phyloP scores from a whole-genome alignment of 164 flowering plant genomes.

The Vitis labrusca region DNA sequence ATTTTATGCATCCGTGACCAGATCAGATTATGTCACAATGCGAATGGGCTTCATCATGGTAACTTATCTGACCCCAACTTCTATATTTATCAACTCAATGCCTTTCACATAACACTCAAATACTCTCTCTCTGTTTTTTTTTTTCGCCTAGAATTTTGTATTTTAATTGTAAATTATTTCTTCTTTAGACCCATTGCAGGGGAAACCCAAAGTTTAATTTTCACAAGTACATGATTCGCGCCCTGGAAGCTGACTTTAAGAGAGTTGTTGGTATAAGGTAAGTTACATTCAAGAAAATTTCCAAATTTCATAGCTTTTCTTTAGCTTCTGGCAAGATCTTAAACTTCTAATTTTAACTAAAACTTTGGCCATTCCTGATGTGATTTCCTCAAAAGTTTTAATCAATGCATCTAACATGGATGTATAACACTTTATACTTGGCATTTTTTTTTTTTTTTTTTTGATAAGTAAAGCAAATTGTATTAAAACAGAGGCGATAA shows the following conservation, averaged over 20 bases:
- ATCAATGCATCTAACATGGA: too few species aligned
- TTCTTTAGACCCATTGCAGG: constrained; percentile 59
- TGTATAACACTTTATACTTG: too few species aligned
- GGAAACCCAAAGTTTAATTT: constrained; percentile 69
- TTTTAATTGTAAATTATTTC: not conserved
- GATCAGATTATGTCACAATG: constrained; percentile 63
- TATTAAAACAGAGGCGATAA: too few species aligned
- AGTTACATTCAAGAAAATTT: constrained; percentile 11
- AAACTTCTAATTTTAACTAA: too few species aligned
- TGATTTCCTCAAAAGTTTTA: not conserved
- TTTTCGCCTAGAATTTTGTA: not conserved
- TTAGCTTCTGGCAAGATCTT: not conserved
- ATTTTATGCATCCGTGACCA: constrained; percentile 68
- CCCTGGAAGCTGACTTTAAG: constrained; percentile 86
- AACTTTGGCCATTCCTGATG: not conserved
- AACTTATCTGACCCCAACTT: constrained; percentile 5
- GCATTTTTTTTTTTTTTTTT: too few species aligned
- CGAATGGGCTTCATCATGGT: constrained; percentile 48
- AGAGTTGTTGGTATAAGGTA: constrained; percentile 91
- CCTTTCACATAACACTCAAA: too few species aligned
- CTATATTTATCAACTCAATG: too few species aligned
- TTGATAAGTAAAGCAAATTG: too few species aligned
- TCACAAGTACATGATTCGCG: constrained; percentile 88
- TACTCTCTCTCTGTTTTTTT: not conserved
- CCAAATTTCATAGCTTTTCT: not conserved